These are phyloP conservation scores for Lizanozyma gosingica DNA, from an alignment of 1,139 yeast species.

Conservation along the genomic window DNA sequence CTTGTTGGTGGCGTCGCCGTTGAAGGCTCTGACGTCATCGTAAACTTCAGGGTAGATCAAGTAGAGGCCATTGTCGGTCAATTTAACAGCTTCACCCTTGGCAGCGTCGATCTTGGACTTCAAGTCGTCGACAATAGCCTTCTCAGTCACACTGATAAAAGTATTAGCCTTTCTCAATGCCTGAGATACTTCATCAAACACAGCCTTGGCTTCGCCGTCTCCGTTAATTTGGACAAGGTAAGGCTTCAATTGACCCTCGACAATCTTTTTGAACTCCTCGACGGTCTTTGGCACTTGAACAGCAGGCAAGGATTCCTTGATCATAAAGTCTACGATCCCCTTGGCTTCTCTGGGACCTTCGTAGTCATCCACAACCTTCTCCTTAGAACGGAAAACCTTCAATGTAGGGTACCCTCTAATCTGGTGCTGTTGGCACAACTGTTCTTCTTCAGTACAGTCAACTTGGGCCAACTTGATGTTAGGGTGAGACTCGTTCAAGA, in stretches of 20 bases:
- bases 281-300: slow-evolving; percentile 46
- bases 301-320: slow-evolving; percentile 75
- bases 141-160: slow-evolving; percentile 50
- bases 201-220: slow-evolving; percentile 28
- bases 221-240: slow-evolving; percentile 41
- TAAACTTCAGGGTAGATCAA: slow-evolving; percentile 13
- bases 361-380: slow-evolving; percentile 47
- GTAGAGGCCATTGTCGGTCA: neutral
- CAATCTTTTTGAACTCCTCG: slow-evolving; percentile 41
- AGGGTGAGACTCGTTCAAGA: slow-evolving; percentile 46
- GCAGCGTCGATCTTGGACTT: neutral
- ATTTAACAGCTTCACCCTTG: slow-evolving; percentile 1
- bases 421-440: slow-evolving; percentile 65
- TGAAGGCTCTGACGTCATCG: slow-evolving; percentile 12
- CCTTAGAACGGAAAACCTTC: slow-evolving; percentile 68
- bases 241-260: slow-evolving; percentile 41
- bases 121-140: slow-evolving; percentile 24
- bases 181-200: slow-evolving; percentile 48
- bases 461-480: slow-evolving; percentile 78
- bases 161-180: slow-evolving; percentile 50
- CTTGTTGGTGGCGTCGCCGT: slow-evolving; percentile 4
- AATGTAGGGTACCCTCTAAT: slow-evolving; percentile 90
- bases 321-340: slow-evolving; percentile 72
- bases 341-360: slow-evolving; percentile 78
- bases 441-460: slow-evolving; percentile 85